Evolutionary conservation across 768 basidiomycete genomes (phyloP), one percentile per base, ranked within the genome.

Genomic region (Mycena venus): DNA sequence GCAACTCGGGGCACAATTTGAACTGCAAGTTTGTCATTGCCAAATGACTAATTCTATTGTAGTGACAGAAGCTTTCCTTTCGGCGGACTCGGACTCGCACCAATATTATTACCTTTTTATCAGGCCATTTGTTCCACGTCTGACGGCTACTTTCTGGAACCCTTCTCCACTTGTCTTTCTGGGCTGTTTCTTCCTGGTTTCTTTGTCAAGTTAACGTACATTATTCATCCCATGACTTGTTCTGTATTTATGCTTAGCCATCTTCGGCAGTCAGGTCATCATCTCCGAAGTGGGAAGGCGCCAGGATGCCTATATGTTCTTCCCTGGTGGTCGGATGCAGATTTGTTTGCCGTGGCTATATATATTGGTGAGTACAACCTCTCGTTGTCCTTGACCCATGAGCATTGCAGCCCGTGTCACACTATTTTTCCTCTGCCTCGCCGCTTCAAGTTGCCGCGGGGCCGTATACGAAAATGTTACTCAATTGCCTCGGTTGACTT

Each of bases 401-500:
- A 32, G 40, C 34, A 11, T 34, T n/a, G 36, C n/a, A 11, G 17
- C 25, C 19, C 17, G 19, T 15, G 31, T 12, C 4, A 10, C 21
- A 64, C 36, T 60, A 21, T 27, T 51, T 42, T 64, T 49, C 63
- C 72, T 29, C 25, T 47, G 17, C 19, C 27, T 68, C 27, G 23
- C 53, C 42, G 42, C 29, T 32, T n/a, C n/a, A n/a, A n/a, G n/a
- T n/a, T 66, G 68, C 34, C 19, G 21, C 15, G 74, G 32, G 19
- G 21, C 12, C n/a, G 44, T 76, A 8, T 73, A 76, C 34, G 53
- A 47, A 7, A 69, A 47, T 23, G 60, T 71, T 31, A 34, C 49
- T 21, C 38, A 63, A 32, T 32, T 76, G 11, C 65, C 64, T 32
- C 53, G 63, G 21, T 36, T 60, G 17, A 19, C 27, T 4, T 73